Evolutionary conservation across 2,329 filamentous ascomycete genomes (phyloP).

Genomic region (Fusarium penzigii): DNA sequence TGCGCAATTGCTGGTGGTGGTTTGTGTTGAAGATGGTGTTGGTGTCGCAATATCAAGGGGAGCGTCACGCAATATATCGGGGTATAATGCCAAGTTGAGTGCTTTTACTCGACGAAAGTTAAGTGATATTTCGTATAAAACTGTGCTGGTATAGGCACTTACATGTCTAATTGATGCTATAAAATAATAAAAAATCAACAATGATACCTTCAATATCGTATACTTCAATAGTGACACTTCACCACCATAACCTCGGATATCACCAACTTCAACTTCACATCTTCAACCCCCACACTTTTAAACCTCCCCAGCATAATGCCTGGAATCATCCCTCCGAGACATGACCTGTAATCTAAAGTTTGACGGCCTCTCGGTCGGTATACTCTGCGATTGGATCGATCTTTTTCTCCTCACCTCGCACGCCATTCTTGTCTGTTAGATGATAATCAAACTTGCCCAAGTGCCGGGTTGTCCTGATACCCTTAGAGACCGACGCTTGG

Average conservation of each 20-base stretch:
- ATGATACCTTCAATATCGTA: too few relatives aligned
- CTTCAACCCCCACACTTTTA: background rate
- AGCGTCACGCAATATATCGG: constrained; percentile 25
- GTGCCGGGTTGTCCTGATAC: constrained; percentile 6
- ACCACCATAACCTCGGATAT: too few relatives aligned
- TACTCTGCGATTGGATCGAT: constrained; percentile 21
- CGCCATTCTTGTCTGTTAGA: constrained; percentile 19
- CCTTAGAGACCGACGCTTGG: too few relatives aligned
- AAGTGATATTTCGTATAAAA: too few relatives aligned
- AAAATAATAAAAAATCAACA: too few relatives aligned
- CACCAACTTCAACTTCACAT: too few relatives aligned
- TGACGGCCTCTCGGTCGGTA: constrained; percentile 22
- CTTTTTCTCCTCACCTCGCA: constrained; percentile 10
- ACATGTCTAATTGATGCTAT: too few relatives aligned
- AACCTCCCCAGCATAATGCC: background rate
- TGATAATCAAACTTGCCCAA: constrained; percentile 11
- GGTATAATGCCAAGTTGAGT: background rate
- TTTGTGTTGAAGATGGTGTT: constrained; percentile 3
- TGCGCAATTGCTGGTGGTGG: constrained; percentile 22
- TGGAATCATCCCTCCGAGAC: background rate
- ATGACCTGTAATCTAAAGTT: background rate
- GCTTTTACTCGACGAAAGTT: too few relatives aligned
- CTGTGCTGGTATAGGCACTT: too few relatives aligned
- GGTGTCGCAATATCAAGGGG: constrained; percentile 28
- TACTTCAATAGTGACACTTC: too few relatives aligned